A percentile compares a stretch with the other conserved stretches of the same genome.
phyloP scores from a whole-genome alignment of 2,329 filamentous ascomycete species.

The Aspergillus ochraceoroseus region DNA sequence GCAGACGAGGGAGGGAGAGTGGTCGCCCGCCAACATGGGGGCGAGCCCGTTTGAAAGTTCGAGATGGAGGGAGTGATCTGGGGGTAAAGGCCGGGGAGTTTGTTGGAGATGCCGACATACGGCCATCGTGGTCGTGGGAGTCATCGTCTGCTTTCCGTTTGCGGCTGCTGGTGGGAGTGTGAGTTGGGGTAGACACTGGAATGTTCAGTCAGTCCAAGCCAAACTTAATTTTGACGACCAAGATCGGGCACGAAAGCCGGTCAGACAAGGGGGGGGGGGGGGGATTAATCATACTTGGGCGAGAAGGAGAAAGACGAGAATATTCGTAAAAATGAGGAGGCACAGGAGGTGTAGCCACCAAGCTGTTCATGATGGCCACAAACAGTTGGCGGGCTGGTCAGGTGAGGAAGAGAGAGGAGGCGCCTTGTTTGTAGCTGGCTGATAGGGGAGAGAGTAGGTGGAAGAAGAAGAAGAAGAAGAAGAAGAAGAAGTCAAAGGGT shows the following conservation, averaged over 20 bases:
- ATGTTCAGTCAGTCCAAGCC: constrained; percentile 20
- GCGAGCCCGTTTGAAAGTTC: constrained; percentile 63
- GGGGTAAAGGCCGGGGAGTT: constrained; percentile 71
- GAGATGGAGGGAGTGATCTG: constrained; percentile 61
- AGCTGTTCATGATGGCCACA: constrained; percentile 54
- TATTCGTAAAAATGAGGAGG: constrained; percentile 60
- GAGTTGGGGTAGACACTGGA: constrained; percentile 38
- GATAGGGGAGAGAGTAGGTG: constrained; percentile 8
- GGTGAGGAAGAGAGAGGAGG: constrained; percentile 23
- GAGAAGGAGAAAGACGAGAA: constrained; percentile 56
- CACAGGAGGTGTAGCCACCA: constrained; percentile 55
- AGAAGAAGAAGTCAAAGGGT: constrained; percentile 9
- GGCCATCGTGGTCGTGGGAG: constrained; percentile 61
- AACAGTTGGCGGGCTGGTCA: constrained; percentile 30
- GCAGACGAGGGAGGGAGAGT: constrained; percentile 66
- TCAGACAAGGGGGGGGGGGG: constrained; percentile 7
- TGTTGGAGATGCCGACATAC: constrained; percentile 85
- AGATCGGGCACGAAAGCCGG: not conserved
- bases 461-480: constrained; percentile 5
- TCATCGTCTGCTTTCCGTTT: constrained; percentile 88
- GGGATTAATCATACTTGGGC: constrained; percentile 49
- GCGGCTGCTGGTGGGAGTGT: constrained; percentile 43
- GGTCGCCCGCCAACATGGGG: constrained; percentile 66
- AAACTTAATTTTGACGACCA: not conserved
- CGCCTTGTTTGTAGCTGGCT: constrained; percentile 13